Evolutionary conservation across 2,329 filamentous ascomycete genomes (phyloP).

Genomic region (Emericellopsis atlantica): DNA sequence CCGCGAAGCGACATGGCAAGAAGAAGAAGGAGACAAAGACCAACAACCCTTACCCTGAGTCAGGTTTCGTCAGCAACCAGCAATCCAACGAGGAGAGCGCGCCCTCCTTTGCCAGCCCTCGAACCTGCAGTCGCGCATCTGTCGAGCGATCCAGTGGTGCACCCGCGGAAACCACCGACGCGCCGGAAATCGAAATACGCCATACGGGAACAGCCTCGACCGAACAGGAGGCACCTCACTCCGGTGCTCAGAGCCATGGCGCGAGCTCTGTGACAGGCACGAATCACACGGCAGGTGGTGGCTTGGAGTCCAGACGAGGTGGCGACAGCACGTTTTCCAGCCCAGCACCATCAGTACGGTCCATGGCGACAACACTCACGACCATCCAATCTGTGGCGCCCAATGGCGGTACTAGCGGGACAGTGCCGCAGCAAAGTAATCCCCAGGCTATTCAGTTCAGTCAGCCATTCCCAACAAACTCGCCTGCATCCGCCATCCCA

Average conservation of each 20-base stretch:
- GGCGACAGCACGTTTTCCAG: constrained; percentile 71
- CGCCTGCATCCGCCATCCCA: constrained; percentile 61
- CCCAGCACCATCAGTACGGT: constrained; percentile 67
- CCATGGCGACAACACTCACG: constrained; percentile 71
- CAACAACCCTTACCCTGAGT: constrained; percentile 89
- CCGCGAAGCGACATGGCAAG: constrained; percentile 27
- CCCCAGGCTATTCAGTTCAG: constrained; percentile 47
- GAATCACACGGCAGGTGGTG: constrained; percentile 53
- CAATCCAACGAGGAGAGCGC: constrained; percentile 27
- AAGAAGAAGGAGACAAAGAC: constrained; percentile 48
- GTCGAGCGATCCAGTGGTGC: constrained; percentile 22
- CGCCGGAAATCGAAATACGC: constrained; percentile 26
- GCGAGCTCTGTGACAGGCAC: constrained; percentile 60
- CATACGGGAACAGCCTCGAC: constrained; percentile 73
- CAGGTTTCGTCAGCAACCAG: constrained; percentile 39
- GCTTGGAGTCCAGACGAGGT: constrained; percentile 55
- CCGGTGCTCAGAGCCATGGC: constrained; percentile 62
- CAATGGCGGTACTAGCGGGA: constrained; percentile 30
- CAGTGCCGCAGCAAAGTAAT: constrained; percentile 21
- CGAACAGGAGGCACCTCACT: constrained; percentile 63
- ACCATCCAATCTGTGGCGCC: constrained; percentile 69
- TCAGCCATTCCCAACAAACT: constrained; percentile 50
- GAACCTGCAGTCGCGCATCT: constrained; percentile 42
- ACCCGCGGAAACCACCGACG: neutral
- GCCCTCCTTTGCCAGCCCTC: constrained; percentile 42